Base-by-base conservation (phyloP, 148 eudicot species). In the Fallopia convolvulus region DNA sequence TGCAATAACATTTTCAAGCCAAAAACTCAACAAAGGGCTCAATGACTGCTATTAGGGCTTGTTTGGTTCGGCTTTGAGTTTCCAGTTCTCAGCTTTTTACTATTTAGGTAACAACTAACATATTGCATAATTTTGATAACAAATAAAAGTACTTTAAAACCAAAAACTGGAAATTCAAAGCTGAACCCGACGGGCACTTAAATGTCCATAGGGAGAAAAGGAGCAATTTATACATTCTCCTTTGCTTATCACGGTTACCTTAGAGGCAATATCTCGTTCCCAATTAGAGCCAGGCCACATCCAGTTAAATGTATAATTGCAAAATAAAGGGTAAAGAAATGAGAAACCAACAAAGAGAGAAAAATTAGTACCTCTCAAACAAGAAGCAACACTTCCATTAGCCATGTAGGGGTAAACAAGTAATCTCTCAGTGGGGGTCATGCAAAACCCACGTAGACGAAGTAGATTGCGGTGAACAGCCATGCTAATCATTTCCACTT, bases 361-460 rank as follows among this genome's bases (percentile, higher is more conserved):
- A n/a, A 6, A 20, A 74, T 21, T 11, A 33, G 49, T 83, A 85
- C 88, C 88, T 83, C 88, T 83, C 77, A 86, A 81, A 76, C 88
- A 83, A 9, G 88, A 86, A 8, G 88, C 88, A 49, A 86, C 84
- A 77, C 84, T 86, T 65, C 88, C 86, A 75, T 86, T 83, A 52
- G 81, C 81, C 86, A 86, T 86, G 72, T 81, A 87, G 13, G 90
- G 89, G 78, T 87, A 87, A 61, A 87, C 89, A 85, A 87, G 89
- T 39, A 87, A 23, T 74, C 87, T 83, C 74, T 87, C 89, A 0
- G 89, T 83, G 0, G 89, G 87, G 50, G 89, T 87, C 86, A 87
- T 84, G 81, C 89, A 87, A 81, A 87, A 83, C 6, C 89, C 89
- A 40, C 89, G 82, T 46, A 87, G 55, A 2, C 87, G 83, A 56